Evolutionary conservation across 2,329 filamentous ascomycete genomes (phyloP), one percentile per base, ranked within the genome.

Genomic region (Aspergillus amoenus): DNA sequence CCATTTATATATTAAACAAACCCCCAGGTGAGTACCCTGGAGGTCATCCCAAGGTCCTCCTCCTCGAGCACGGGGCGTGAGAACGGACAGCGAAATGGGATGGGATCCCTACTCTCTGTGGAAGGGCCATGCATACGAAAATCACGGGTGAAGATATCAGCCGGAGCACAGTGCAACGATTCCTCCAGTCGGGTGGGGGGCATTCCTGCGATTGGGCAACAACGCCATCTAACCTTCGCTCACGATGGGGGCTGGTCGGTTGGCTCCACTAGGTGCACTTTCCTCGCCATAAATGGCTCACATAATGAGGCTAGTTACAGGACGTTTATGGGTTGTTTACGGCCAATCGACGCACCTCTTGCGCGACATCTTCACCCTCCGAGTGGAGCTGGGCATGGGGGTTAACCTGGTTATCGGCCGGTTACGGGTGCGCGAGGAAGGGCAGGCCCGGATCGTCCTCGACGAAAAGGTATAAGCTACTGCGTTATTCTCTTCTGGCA

Each of bases 21-120:
- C 41, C 47, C 22, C 41, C 47, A 27, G 17, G 21, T 56, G 54
- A 47, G 54, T 52, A 56, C 54, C 54, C 54, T 52, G 54, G 48
- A 48, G 42, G 37, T 42, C 34, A 17, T 27, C 43, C 37, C 45
- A 47, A 47, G 45, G 45, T 47, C 45, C 45, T 45, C n/a, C 24
- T n/a, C 6, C 15, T 39, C 34, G 13, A 8, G 13, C 43, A 32
- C 48, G 6, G 22, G 22, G 15, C 11, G 4, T 17, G 39, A 18
- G 39, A 5, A 32, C 24, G n/a, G 5, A n/a, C 27, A 18, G n/a
- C 13, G 24, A 12, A 3, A 24, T 47, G 30, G 27, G 45, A 34
- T 47, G 30, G 15, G 45, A 22, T 47, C 27, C 30, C n/a, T 47
- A 7, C 30, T 27, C 11, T 22, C 4, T 47, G 11, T 15, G 45